A percentile compares a stretch with the other conserved stretches of the same genome.
phyloP scores from a whole-genome alignment of 140 eudicot genomes.

The Cichorium intybus region DNA sequence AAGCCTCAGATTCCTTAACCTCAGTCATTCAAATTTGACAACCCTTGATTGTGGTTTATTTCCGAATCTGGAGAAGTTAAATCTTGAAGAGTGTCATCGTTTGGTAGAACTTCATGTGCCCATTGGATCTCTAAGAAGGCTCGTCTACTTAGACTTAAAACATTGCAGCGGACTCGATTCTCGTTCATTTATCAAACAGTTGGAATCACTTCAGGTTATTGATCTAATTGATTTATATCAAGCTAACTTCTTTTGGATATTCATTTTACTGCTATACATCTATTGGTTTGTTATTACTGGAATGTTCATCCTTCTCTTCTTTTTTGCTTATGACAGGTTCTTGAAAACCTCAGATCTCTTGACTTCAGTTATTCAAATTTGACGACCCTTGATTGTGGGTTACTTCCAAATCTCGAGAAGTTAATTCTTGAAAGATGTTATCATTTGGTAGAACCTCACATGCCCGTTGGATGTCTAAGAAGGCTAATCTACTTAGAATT shows the following conservation, averaged over 20 bases:
- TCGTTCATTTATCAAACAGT: not conserved
- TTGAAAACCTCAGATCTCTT: not conserved
- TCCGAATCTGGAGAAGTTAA: not conserved
- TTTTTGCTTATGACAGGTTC: not conserved
- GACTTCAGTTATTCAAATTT: not conserved
- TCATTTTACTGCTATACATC: not conserved
- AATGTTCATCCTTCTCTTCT: not conserved
- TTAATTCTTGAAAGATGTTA: too few relatives aligned
- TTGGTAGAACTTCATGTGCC: not conserved
- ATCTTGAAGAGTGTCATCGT: not conserved
- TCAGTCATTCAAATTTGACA: not conserved
- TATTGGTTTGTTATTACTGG: not conserved
- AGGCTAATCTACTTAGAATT: too few relatives aligned
- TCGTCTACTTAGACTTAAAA: not conserved
- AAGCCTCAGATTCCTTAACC: not conserved
- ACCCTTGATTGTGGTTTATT: not conserved
- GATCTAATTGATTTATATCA: not conserved
- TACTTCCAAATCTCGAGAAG: not conserved
- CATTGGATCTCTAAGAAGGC: not conserved
- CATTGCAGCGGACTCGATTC: not conserved
- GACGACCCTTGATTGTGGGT: not conserved
- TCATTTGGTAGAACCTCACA: not conserved
- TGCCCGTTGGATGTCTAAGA: not conserved
- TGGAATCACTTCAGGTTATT: conserved; percentile 13
- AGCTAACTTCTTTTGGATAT: not conserved